A percentile compares a stretch with the other conserved stretches of the same genome.
phyloP scores from a whole-genome alignment of 352 stramenopile species.

The Hyaloperonospora arabidopsidis region DNA sequence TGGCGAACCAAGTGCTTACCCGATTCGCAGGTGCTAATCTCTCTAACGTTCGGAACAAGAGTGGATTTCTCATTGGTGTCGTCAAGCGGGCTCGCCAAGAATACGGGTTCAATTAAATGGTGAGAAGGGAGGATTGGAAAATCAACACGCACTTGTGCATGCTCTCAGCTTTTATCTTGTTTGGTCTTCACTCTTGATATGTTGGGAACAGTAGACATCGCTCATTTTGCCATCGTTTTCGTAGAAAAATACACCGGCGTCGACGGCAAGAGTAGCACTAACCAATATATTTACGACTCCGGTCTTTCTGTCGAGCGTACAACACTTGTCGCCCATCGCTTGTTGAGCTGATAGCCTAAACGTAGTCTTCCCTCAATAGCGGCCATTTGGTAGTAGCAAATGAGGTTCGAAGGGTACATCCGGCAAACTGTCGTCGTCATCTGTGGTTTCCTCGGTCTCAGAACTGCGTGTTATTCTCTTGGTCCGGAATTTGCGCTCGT shows the following conservation, averaged over 20 bases:
- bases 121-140: conserved; percentile 1
- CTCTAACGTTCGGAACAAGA: conserved; percentile 64
- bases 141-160: conserved; percentile 4
- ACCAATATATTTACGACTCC: conserved; percentile 29
- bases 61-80: conserved; percentile 73
- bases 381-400: conserved; percentile 22
- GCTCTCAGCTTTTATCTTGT: conserved; percentile 5
- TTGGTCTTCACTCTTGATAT: conserved; percentile 4
- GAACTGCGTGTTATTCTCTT: conserved; percentile 30
- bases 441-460: conserved; percentile 28
- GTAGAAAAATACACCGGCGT: neutral
- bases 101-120: conserved; percentile 55
- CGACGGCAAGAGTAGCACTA: conserved; percentile 18
- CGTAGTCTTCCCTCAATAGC: conserved; percentile 16
- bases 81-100: conserved; percentile 74
- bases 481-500: conserved; percentile 62
- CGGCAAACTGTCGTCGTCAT: conserved; percentile 42
- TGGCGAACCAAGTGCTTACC: conserved; percentile 69
- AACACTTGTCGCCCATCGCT: neutral
- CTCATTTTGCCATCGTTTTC: too few relatives aligned
- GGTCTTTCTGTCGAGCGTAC: neutral
- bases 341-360: neutral
- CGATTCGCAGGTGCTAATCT: conserved; percentile 70
- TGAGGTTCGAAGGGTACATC: conserved; percentile 45
- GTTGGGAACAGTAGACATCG: neutral